Percentiles rank a stretch among this genome's conserved stretches.
Conservation (phyloP, 495 filamentous ascomycete species). For the Neurospora intermedia region DNA sequence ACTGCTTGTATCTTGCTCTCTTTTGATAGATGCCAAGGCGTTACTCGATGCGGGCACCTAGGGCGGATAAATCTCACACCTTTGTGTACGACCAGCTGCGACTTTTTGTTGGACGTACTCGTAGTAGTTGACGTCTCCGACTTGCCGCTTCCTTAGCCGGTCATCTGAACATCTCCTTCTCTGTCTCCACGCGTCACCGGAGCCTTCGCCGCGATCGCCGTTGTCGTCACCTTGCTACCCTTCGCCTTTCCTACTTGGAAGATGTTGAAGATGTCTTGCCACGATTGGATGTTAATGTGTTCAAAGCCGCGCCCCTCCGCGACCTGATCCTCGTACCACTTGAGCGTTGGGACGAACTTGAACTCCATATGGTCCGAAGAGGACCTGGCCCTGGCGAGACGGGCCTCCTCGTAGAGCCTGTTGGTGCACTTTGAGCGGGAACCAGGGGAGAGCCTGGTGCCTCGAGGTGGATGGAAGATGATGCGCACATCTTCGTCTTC, state of each 20-base stretch:
- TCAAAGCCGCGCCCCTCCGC: slow-evolving; percentile 29
- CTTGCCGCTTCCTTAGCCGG: background rate
- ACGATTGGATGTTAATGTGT: slow-evolving; percentile 28
- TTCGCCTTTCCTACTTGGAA: slow-evolving; percentile 12
- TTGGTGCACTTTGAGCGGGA: slow-evolving; percentile 26
- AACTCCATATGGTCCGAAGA: slow-evolving; percentile 20
- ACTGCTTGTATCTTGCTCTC: background rate
- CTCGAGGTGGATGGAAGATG: slow-evolving; percentile 34
- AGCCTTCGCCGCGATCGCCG: background rate
- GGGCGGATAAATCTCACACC: background rate
- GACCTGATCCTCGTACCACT: slow-evolving; percentile 34
- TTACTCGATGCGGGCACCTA: background rate
- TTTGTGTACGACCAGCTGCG: background rate
- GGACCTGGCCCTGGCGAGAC: slow-evolving; percentile 12
- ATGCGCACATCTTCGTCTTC: slow-evolving; percentile 21
- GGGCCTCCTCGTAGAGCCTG: slow-evolving; percentile 27
- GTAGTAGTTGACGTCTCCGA: background rate
- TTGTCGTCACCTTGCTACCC: background rate
- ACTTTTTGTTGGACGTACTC: background rate
- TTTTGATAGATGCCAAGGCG: background rate
- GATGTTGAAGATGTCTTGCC: slow-evolving; percentile 21
- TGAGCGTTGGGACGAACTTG: slow-evolving; percentile 26
- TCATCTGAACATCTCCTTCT: background rate
- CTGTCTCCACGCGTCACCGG: background rate
- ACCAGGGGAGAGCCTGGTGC: slow-evolving; percentile 5